Conservation (phyloP, 2,329 filamentous ascomycete species). For the Paecilomyces fulvus region DNA sequence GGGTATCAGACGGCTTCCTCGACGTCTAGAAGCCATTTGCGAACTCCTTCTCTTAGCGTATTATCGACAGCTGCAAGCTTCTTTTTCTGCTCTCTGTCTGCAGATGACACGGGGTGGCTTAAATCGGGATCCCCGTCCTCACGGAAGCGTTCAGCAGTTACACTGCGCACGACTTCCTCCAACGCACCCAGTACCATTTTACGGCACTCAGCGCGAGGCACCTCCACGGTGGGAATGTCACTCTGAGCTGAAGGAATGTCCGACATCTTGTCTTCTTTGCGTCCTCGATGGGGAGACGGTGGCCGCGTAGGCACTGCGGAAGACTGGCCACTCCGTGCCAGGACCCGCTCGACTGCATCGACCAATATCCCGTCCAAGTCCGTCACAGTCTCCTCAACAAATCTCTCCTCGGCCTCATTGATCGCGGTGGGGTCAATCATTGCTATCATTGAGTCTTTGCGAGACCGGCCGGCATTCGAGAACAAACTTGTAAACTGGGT, state of each 20-base stretch:
- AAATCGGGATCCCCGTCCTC: slow-evolving; percentile 28
- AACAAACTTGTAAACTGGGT: slow-evolving; percentile 21
- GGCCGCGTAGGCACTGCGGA: slow-evolving; percentile 34
- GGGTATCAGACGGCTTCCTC: slow-evolving; percentile 33
- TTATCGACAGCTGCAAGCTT: slow-evolving; percentile 35
- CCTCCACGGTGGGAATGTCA: slow-evolving; percentile 30
- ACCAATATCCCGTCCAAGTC: slow-evolving; percentile 50
- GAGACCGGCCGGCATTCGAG: slow-evolving; percentile 13
- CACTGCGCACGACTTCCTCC: slow-evolving; percentile 47
- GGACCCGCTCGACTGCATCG: slow-evolving; percentile 49
- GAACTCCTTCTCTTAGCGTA: slow-evolving; percentile 48
- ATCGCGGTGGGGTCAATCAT: slow-evolving; percentile 13
- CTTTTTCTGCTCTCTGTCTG: slow-evolving; percentile 26
- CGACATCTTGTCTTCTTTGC: slow-evolving; percentile 20
- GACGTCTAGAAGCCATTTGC: slow-evolving; percentile 46
- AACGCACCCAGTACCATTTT: slow-evolving; percentile 48
- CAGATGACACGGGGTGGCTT: slow-evolving; percentile 13
- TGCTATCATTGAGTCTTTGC: slow-evolving; percentile 13
- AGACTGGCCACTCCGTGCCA: slow-evolving; percentile 37
- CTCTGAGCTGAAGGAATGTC: slow-evolving; percentile 15
- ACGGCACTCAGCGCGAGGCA: slow-evolving; percentile 45
- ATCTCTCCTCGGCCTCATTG: slow-evolving; percentile 40
- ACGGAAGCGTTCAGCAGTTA: slow-evolving; percentile 41
- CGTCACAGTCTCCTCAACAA: slow-evolving; percentile 48
- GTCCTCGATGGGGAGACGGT: slow-evolving; percentile 31